Evolutionary conservation across 345 rosid genomes (phyloP).

Genomic region (Hypericum androsaemum): DNA sequence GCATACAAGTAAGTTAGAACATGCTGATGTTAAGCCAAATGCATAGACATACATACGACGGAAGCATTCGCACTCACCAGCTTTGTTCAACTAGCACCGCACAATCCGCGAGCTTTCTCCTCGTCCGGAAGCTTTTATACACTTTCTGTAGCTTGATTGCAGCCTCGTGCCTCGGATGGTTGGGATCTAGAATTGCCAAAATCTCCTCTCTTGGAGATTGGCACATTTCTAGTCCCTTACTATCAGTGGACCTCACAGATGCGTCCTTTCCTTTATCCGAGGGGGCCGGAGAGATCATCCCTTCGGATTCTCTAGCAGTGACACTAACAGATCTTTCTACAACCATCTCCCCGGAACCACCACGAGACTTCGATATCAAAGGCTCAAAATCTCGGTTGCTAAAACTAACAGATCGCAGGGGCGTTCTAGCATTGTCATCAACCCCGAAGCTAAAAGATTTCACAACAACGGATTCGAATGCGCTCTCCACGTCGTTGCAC

Average conservation of each 20-base stretch:
- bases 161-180: constrained; percentile 63
- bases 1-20: constrained; percentile 13
- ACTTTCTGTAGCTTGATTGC: constrained; percentile 84
- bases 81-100: constrained; percentile 85
- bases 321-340: constrained; percentile 75
- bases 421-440: constrained; percentile 42
- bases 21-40: not conserved
- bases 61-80: constrained; percentile 37
- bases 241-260: not conserved
- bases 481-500: constrained; percentile 44
- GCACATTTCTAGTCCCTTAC: constrained; percentile 8
- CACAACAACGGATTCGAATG: constrained; percentile 57
- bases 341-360: constrained; percentile 65
- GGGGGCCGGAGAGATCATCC: constrained; percentile 30
- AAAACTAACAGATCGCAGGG: constrained; percentile 59
- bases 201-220: constrained; percentile 14
- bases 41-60: not conserved
- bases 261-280: constrained; percentile 14
- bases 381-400: constrained; percentile 41
- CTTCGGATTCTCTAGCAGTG: constrained; percentile 47
- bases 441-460: constrained; percentile 76
- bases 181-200: constrained; percentile 32
- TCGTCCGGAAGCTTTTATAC: constrained; percentile 84
- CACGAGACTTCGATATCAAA: constrained; percentile 45
- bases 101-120: constrained; percentile 93